These are phyloP conservation scores for Cystobasidiopsis lactophilus DNA, from an alignment of 768 basidiomycete genomes.

Conservation along the genomic window DNA sequence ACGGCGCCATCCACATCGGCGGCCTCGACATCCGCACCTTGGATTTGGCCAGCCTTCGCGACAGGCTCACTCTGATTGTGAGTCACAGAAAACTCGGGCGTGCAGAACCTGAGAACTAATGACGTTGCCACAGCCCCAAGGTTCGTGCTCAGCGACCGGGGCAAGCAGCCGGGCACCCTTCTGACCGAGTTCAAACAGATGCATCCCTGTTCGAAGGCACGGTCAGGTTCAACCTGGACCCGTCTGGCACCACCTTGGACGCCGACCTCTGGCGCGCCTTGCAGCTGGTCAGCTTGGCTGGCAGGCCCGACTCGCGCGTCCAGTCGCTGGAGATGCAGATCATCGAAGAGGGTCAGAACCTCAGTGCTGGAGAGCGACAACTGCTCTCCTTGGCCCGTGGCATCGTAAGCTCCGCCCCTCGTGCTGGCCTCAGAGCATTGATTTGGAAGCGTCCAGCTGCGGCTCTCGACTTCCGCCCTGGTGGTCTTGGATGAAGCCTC, in stretches of 20 bases:
- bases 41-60: constrained; percentile 36
- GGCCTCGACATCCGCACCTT: constrained; percentile 26
- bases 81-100: constrained; percentile 13
- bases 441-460: constrained; percentile 2
- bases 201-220: constrained; percentile 2
- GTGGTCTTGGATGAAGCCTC: constrained; percentile 22
- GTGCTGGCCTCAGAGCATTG: constrained; percentile 12
- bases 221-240: constrained; percentile 8
- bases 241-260: not conserved
- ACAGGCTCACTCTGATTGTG: constrained; percentile 36
- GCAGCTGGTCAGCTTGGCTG: not conserved
- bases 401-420: constrained; percentile 18
- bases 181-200: not conserved
- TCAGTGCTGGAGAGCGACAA: constrained; percentile 14
- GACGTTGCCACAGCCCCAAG: not conserved
- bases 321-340: not conserved
- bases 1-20: constrained; percentile 24
- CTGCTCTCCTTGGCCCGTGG: constrained; percentile 1
- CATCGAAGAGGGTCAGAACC: constrained; percentile 16
- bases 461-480: constrained; percentile 16
- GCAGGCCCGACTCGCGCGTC: not conserved
- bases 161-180: not conserved
- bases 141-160: not conserved
- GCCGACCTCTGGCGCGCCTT: not conserved
- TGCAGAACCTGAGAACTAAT: not conserved